Evolutionary conservation across 176 grass and related monocot species (phyloP).

Genomic region (Lolium multiflorum): DNA sequence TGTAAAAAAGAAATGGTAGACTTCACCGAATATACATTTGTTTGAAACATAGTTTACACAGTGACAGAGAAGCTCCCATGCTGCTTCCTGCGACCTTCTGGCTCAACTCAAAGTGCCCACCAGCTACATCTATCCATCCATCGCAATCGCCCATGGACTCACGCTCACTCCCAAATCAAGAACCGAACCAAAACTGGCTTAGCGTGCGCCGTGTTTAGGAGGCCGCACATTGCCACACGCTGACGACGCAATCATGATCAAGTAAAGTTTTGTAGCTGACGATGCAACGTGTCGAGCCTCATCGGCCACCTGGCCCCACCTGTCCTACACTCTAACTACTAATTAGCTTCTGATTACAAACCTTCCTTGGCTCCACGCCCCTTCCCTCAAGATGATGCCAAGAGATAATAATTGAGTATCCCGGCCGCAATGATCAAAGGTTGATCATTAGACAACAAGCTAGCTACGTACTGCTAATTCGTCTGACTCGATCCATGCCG

Average conservation of each 20-base stretch:
- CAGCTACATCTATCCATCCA: background rate
- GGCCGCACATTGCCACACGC: background rate
- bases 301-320: background rate
- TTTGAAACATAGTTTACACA: too few species aligned
- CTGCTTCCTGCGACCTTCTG: too few species aligned
- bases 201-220: background rate
- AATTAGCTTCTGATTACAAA: background rate
- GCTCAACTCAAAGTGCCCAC: background rate
- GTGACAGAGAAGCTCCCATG: too few species aligned
- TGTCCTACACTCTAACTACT: background rate
- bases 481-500: constrained; percentile 8
- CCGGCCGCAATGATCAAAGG: constrained; percentile 8
- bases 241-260: background rate
- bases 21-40: too few species aligned
- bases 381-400: background rate
- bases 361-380: background rate
- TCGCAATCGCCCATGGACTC: background rate
- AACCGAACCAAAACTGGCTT: background rate
- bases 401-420: background rate
- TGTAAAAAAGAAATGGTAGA: too few species aligned
- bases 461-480: background rate
- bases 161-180: background rate
- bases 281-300: background rate
- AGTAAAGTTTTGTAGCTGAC: background rate
- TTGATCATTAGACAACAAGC: background rate